phyloP scores from a whole-genome alignment of 2,329 filamentous ascomycete genomes.

The Lachnum nothofagi region DNA sequence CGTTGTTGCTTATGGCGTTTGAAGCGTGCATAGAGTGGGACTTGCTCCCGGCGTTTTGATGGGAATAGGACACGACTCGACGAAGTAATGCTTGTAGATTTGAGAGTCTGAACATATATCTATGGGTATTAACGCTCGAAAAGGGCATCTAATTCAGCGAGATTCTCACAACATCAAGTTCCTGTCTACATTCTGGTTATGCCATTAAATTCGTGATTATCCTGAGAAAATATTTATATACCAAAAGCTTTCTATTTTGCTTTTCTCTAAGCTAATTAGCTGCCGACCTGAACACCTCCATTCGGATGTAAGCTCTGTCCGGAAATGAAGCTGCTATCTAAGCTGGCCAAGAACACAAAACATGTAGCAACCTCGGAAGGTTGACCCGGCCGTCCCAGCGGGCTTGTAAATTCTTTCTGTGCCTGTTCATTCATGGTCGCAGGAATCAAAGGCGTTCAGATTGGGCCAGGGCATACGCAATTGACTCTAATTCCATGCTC shows the following conservation, averaged over 20 bases:
- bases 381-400: conserved; percentile 73
- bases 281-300: conserved; percentile 51
- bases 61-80: background rate
- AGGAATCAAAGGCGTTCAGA: conserved; percentile 73
- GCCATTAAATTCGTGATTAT: background rate
- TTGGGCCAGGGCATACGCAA: conserved; percentile 70
- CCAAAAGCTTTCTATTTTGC: background rate
- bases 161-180: no score
- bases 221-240: background rate
- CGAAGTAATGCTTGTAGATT: conserved; percentile 1
- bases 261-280: conserved; percentile 5
- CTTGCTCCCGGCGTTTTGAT: background rate
- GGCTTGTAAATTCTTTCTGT: conserved; percentile 66
- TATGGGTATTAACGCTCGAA: background rate
- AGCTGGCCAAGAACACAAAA: conserved; percentile 73
- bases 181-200: no score
- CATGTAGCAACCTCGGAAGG: conserved; percentile 77
- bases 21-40: background rate
- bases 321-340: conserved; percentile 67
- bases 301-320: conserved; percentile 68
- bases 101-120: background rate
- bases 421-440: conserved; percentile 66
- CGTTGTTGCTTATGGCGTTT: background rate
- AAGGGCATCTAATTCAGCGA: background rate
- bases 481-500: conserved; percentile 71